Evolutionary conservation across 352 stramenopile genomes (phyloP).

Genomic region (Phytophthora tubulina): DNA sequence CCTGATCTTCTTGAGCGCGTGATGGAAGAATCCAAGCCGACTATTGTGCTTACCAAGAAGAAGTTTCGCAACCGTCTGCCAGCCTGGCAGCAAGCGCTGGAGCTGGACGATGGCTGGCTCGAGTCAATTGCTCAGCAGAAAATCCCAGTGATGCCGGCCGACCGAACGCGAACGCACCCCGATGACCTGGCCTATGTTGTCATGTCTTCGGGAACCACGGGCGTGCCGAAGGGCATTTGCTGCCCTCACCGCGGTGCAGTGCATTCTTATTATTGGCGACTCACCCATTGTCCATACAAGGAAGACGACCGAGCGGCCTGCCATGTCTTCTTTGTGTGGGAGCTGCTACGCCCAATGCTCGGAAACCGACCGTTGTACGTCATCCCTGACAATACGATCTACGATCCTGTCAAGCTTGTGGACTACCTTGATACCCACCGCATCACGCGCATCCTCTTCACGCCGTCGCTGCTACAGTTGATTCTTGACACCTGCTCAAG

Average conservation of each 20-base stretch:
- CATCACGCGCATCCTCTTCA: constrained; percentile 95
- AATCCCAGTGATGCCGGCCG: constrained; percentile 57
- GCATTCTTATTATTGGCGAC: constrained; percentile 93
- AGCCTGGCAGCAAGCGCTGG: constrained; percentile 71
- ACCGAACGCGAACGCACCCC: constrained; percentile 72
- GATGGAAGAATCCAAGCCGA: constrained; percentile 89
- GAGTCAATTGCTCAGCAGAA: constrained; percentile 36
- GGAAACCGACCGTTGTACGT: constrained; percentile 90
- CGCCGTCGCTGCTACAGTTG: constrained; percentile 92
- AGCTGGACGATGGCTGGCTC: constrained; percentile 75
- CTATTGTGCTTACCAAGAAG: constrained; percentile 89
- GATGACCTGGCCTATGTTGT: constrained; percentile 94
- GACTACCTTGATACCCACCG: constrained; percentile 74
- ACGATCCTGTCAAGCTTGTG: constrained; percentile 88
- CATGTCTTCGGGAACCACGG: constrained; percentile 94
- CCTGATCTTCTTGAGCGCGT: constrained; percentile 90
- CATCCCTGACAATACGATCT: constrained; percentile 94
- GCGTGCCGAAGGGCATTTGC: constrained; percentile 94
- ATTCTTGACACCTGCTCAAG: constrained; percentile 77
- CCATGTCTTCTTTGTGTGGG: constrained; percentile 97
- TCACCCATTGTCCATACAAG: constrained; percentile 76
- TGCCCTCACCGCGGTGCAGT: constrained; percentile 93
- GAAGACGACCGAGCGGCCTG: constrained; percentile 88
- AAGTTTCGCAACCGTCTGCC: constrained; percentile 71
- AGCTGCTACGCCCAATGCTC: constrained; percentile 92